Conservation (phyloP, 352 stramenopile genomes). For the Phytophthora macrochlamydospora region DNA sequence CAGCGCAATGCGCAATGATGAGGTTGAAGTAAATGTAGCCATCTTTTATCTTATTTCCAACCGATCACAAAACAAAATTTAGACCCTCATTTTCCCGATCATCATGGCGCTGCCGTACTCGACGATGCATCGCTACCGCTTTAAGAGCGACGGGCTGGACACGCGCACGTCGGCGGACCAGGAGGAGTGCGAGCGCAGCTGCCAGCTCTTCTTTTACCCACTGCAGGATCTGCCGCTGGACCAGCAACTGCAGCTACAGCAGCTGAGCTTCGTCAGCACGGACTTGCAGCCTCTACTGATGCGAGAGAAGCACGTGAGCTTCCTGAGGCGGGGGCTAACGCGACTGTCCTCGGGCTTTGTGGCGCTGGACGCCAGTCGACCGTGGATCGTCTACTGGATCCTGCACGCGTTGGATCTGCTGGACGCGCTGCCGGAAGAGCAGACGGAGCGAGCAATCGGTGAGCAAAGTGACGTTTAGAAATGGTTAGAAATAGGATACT, state of each 20-base stretch:
- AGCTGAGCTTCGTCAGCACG: constrained; percentile 81
- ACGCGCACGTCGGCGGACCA: constrained; percentile 77
- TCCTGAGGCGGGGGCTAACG: constrained; percentile 74
- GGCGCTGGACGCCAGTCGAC: constrained; percentile 93
- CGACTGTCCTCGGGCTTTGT: constrained; percentile 85
- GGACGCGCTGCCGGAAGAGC: constrained; percentile 62
- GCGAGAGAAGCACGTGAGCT: constrained; percentile 83
- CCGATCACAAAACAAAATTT: constrained; percentile 21
- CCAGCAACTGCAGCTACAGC: constrained; percentile 86
- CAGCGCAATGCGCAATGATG: no score
- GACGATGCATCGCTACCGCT: constrained; percentile 52
- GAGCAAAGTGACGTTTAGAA: background rate
- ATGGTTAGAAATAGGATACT: no score
- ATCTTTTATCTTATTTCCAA: background rate
- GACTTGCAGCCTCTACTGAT: constrained; percentile 75
- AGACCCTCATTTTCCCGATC: background rate
- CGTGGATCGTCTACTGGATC: constrained; percentile 99
- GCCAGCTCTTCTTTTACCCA: constrained; percentile 92
- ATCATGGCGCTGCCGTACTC: constrained; percentile 20
- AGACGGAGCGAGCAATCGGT: constrained; percentile 52
- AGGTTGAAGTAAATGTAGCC: no score
- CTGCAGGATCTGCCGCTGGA: constrained; percentile 70
- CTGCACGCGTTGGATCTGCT: constrained; percentile 96
- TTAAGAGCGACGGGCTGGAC: constrained; percentile 53
- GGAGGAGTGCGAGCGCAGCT: constrained; percentile 90